A percentile compares a stretch with the other conserved stretches of the same genome.
Evolutionary conservation across 2,329 filamentous ascomycete species (phyloP).

Genomic region (Phialophora chinensis): DNA sequence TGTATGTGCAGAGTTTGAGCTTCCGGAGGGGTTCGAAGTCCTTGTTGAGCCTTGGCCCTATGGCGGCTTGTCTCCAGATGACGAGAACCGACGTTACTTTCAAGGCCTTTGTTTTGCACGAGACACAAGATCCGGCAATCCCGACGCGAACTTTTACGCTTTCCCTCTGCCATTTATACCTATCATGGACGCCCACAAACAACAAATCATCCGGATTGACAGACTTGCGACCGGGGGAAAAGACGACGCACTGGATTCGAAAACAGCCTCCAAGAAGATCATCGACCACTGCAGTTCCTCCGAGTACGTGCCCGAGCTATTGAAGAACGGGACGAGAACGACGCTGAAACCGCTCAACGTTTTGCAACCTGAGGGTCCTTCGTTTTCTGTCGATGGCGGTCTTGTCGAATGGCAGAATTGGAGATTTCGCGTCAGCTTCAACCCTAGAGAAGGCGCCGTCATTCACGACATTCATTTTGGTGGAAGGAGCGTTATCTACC

Average conservation of each 20-base stretch:
- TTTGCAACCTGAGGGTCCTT: conserved; percentile 71
- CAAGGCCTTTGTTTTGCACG: conserved; percentile 62
- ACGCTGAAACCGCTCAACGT: conserved; percentile 74
- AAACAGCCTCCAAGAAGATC: conserved; percentile 52
- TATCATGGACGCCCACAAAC: conserved; percentile 64
- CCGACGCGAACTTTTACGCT: conserved; percentile 67
- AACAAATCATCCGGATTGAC: conserved; percentile 63
- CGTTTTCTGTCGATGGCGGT: conserved; percentile 63
- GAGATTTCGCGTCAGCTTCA: conserved; percentile 71
- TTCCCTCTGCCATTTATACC: conserved; percentile 66
- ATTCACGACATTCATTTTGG: conserved; percentile 74
- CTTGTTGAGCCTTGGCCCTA: conserved; percentile 62
- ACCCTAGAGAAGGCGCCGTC: conserved; percentile 66
- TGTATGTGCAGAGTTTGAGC: conserved; percentile 57
- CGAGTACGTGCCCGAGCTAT: conserved; percentile 60
- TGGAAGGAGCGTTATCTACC: conserved; percentile 68
- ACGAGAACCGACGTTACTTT: conserved; percentile 58
- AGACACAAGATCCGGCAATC: conserved; percentile 53
- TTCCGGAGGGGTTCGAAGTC: conserved; percentile 60
- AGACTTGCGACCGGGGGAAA: conserved; percentile 60
- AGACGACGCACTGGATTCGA: conserved; percentile 55
- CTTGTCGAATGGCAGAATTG: conserved; percentile 70
- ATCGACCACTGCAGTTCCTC: conserved; percentile 60
- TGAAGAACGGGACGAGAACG: conserved; percentile 55
- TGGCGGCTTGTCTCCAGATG: conserved; percentile 57